Conservation (phyloP, 305 asterid genomes). For the Ilex paraguariensis region DNA sequence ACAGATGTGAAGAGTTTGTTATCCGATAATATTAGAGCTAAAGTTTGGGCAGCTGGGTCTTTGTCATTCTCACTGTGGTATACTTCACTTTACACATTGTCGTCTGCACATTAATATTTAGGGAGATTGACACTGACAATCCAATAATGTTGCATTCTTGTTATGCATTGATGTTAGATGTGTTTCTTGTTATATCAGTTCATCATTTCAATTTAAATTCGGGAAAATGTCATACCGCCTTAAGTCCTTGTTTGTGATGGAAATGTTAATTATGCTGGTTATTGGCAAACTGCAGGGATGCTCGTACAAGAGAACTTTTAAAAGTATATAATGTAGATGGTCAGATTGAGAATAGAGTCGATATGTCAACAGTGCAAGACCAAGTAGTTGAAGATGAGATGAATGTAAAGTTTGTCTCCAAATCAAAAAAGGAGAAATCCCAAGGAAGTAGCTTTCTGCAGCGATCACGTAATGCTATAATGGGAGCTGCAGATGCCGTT, state of each 20-base stretch:
- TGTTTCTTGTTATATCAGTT: too few species aligned
- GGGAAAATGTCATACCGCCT: too few species aligned
- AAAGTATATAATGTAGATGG: constrained; percentile 87
- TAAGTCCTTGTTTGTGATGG: too few species aligned
- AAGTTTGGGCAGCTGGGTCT: constrained; percentile 83
- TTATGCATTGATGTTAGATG: background rate
- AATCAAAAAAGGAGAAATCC: constrained; percentile 83
- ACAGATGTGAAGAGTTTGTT: constrained; percentile 79
- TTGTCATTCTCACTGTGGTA: constrained; percentile 78
- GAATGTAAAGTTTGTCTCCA: constrained; percentile 57
- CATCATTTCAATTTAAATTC: too few species aligned
- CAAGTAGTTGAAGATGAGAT: constrained; percentile 69
- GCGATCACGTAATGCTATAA: constrained; percentile 79
- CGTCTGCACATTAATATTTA: background rate
- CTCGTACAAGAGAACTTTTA: constrained; percentile 81
- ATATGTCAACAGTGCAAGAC: constrained; percentile 55
- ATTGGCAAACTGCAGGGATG: constrained; percentile 60
- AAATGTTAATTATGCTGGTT: constrained; percentile 15
- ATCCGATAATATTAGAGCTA: constrained; percentile 59
- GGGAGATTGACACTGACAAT: background rate
- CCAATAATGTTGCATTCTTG: background rate
- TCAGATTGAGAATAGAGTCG: constrained; percentile 70
- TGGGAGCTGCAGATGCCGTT: constrained; percentile 98
- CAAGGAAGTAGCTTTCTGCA: constrained; percentile 69
- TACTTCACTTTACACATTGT: constrained; percentile 8